phyloP scores from a whole-genome alignment of 148 eudicot species.

The Gaultheria prostrata region DNA sequence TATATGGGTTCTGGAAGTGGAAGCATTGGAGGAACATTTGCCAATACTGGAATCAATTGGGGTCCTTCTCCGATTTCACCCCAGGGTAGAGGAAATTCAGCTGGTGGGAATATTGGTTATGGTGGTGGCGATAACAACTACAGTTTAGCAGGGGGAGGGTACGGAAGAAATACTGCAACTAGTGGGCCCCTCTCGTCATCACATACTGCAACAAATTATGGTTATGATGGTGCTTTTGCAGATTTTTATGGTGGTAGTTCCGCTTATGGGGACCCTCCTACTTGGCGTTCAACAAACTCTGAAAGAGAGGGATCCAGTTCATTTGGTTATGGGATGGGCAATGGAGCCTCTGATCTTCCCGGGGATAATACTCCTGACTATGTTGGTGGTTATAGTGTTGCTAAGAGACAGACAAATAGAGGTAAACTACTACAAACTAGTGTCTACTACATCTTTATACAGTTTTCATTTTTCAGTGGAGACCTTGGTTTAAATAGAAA shows the following conservation, averaged over 20 bases:
- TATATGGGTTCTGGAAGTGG: conserved; percentile 25
- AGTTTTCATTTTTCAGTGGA: background rate
- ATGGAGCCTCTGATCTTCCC: conserved; percentile 40
- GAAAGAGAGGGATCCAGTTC: conserved; percentile 56
- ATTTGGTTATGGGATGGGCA: conserved; percentile 58
- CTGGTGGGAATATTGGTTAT: conserved; percentile 49
- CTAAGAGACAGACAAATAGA: conserved; percentile 55
- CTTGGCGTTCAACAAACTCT: conserved; percentile 58
- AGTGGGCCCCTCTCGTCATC: conserved; percentile 44
- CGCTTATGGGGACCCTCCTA: conserved; percentile 47
- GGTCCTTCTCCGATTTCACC: conserved; percentile 39
- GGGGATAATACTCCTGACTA: conserved; percentile 48
- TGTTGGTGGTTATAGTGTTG: conserved; percentile 58
- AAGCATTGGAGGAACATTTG: conserved; percentile 22
- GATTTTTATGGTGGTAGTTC: conserved; percentile 57
- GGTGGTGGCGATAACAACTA: conserved; percentile 44
- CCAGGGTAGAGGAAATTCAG: conserved; percentile 41
- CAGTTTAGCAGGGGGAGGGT: conserved; percentile 44
- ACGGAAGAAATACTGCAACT: conserved; percentile 46
- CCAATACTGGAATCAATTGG: conserved; percentile 34
- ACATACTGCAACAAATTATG: conserved; percentile 42
- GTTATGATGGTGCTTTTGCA: conserved; percentile 53
- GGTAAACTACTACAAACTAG: conserved; percentile 29
- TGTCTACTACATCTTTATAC: background rate
- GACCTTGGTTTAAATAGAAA: background rate